phyloP scores from a whole-genome alignment of 2,329 filamentous ascomycete genomes.

The Fusarium citri region DNA sequence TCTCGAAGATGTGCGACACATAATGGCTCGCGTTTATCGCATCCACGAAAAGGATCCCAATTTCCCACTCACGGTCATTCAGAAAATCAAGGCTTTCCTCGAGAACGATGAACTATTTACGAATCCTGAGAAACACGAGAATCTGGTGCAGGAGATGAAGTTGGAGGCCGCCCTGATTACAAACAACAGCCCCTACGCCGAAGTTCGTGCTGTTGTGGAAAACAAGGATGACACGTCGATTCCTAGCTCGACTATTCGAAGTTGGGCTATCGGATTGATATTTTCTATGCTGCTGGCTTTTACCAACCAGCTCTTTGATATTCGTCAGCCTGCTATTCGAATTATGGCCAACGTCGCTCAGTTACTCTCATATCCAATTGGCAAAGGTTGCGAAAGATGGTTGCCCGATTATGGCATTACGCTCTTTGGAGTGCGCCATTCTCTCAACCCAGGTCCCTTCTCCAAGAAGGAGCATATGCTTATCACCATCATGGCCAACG shows the following conservation, averaged over 20 bases:
- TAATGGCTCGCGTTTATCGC: slow-evolving; percentile 55
- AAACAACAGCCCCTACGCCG: slow-evolving; percentile 68
- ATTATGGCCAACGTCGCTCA: slow-evolving; percentile 68
- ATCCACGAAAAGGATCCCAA: slow-evolving; percentile 59
- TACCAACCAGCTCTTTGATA: slow-evolving; percentile 68
- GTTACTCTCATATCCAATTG: slow-evolving; percentile 66
- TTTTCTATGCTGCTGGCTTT: slow-evolving; percentile 63
- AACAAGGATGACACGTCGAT: slow-evolving; percentile 64
- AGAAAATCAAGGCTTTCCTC: slow-evolving; percentile 56
- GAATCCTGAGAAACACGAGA: slow-evolving; percentile 60
- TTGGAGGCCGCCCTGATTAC: slow-evolving; percentile 65
- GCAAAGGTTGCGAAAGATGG: slow-evolving; percentile 61
- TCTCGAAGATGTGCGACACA: slow-evolving; percentile 57
- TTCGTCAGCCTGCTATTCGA: slow-evolving; percentile 65
- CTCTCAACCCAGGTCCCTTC: slow-evolving; percentile 67
- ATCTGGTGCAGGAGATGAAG: slow-evolving; percentile 66
- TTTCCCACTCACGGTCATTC: slow-evolving; percentile 54
- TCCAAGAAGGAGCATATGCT: slow-evolving; percentile 72
- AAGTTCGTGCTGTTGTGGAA: slow-evolving; percentile 66
- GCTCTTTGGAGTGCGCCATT: slow-evolving; percentile 59
- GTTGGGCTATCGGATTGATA: slow-evolving; percentile 64
- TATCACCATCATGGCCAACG: slow-evolving; percentile 72
- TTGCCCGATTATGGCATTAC: slow-evolving; percentile 64
- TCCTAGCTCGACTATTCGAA: slow-evolving; percentile 66
- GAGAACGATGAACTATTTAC: slow-evolving; percentile 58